These are phyloP conservation scores for Flaveria brownii DNA, from an alignment of 129 eudicot genomes.

Conservation along the genomic window DNA sequence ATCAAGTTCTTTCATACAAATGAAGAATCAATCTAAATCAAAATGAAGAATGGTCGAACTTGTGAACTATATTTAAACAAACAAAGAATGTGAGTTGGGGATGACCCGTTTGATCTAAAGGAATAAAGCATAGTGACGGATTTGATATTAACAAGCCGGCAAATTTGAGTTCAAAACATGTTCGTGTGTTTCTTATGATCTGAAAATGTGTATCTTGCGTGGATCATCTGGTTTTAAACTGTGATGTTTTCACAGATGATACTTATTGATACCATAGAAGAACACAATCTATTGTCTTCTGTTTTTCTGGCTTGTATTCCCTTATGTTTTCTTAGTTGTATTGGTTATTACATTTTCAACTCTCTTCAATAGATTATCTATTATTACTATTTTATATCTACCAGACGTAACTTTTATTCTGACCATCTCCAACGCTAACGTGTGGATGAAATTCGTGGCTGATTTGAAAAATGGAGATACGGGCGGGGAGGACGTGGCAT, in stretches of 20 bases:
- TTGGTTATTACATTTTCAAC: neutral
- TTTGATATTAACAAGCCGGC: neutral
- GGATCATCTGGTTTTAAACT: neutral
- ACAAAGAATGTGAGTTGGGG: neutral
- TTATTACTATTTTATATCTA: too few relatives aligned
- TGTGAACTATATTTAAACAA: neutral
- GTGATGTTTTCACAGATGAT: neutral
- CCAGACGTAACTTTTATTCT: too few relatives aligned
- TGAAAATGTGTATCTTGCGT: neutral
- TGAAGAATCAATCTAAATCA: neutral
- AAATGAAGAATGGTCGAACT: neutral
- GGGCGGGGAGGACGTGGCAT: too few relatives aligned
- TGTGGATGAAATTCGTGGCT: too few relatives aligned
- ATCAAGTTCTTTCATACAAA: neutral
- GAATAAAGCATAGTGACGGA: neutral
- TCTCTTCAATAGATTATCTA: neutral
- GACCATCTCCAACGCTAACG: too few relatives aligned
- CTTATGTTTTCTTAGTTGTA: neutral
- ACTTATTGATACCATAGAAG: neutral
- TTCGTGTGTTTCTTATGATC: neutral
- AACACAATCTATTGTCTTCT: neutral
- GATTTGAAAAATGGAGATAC: too few relatives aligned
- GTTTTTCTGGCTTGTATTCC: neutral
- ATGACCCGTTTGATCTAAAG: neutral
- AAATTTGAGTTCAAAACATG: neutral